Percentiles rank a stretch among this genome's conserved stretches.
Evolutionary conservation across 441 rosid genomes (phyloP).

Genomic region (Corymbia citriodora): DNA sequence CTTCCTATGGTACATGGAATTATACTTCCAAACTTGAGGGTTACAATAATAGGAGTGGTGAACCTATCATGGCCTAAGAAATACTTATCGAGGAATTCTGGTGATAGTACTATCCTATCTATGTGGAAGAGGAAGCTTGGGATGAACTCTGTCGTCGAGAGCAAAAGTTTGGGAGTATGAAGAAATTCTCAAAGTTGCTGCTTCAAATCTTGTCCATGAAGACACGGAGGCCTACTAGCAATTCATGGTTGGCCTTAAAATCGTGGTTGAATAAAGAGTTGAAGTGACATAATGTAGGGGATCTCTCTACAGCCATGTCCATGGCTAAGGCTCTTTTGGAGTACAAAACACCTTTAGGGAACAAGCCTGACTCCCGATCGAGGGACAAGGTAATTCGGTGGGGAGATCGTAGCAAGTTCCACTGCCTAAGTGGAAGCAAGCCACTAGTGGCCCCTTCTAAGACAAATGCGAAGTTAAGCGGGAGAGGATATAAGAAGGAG

Average conservation of each 20-base stretch:
- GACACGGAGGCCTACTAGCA: neutral
- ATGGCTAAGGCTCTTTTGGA: neutral
- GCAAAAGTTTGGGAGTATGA: neutral
- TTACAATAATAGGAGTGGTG: neutral
- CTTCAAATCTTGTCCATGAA: neutral
- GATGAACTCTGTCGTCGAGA: rapidly evolving
- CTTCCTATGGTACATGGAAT: neutral
- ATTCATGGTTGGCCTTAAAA: neutral
- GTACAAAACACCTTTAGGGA: neutral
- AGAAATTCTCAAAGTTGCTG: neutral
- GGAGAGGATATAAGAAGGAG: neutral
- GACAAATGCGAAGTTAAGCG: neutral
- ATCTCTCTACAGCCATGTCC: neutral
- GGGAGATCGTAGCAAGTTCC: neutral
- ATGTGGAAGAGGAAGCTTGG: neutral
- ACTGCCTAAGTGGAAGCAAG: neutral
- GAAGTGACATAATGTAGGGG: neutral
- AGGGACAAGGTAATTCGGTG: neutral
- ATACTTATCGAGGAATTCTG: neutral
- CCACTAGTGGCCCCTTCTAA: neutral
- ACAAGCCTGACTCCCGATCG: neutral
- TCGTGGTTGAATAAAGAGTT: neutral
- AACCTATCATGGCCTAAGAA: neutral
- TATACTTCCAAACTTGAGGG: too few relatives aligned
- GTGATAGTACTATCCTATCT: rapidly evolving